Evolutionary conservation across 345 rosid species (phyloP).

Genomic region (Crucihimalaya himalaica): DNA sequence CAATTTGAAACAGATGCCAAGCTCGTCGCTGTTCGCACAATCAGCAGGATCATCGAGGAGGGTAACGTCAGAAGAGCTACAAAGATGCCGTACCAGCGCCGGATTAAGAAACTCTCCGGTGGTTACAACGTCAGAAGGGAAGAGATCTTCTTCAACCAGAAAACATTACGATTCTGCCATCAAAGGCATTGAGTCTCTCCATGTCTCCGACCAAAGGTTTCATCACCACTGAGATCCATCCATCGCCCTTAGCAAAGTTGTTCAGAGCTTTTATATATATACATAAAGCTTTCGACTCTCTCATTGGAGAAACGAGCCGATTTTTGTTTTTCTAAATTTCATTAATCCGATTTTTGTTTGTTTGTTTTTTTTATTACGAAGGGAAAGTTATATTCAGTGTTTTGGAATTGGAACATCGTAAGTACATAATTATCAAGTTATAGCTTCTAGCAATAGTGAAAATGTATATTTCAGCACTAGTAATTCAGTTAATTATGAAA

Average conservation of each 20-base stretch:
- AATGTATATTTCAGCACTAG: background rate
- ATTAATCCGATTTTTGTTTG: background rate
- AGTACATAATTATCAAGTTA: background rate
- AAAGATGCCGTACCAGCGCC: slow-evolving; percentile 49
- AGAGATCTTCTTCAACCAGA: slow-evolving; percentile 62
- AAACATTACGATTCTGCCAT: slow-evolving; percentile 65
- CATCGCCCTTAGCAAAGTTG: background rate
- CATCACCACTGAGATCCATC: slow-evolving; percentile 33
- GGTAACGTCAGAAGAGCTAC: slow-evolving; percentile 60
- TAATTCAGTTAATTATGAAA: no score
- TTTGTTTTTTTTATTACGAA: background rate
- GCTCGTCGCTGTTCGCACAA: slow-evolving; percentile 59
- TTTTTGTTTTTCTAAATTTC: background rate
- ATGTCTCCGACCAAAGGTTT: slow-evolving; percentile 46
- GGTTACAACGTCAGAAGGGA: slow-evolving; percentile 60
- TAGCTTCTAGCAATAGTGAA: background rate
- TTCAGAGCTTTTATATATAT: background rate
- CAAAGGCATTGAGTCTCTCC: slow-evolving; percentile 68
- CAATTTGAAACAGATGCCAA: slow-evolving; percentile 49
- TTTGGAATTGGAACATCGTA: background rate
- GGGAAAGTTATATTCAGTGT: slow-evolving; percentile 12
- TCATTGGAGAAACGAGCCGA: slow-evolving; percentile 2
- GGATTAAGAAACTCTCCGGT: slow-evolving; percentile 54
- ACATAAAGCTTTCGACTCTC: slow-evolving; percentile 2
- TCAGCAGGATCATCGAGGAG: slow-evolving; percentile 71